phyloP scores from a whole-genome alignment of 257 asterid species.

The Nicotiana attenuata region DNA sequence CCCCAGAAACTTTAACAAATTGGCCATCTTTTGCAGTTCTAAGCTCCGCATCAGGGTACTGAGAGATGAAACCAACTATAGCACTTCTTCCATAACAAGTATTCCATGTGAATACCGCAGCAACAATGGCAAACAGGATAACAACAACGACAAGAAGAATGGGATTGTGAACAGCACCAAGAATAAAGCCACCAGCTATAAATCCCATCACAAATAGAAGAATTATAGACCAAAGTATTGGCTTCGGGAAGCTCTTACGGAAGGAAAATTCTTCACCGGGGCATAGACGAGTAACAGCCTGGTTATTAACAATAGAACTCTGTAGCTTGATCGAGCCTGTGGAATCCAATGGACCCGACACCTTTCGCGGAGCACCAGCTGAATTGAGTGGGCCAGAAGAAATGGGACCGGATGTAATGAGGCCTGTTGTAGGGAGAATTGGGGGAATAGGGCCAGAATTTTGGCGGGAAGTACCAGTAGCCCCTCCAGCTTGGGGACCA shows the following conservation, averaged over 20 bases:
- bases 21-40: constrained; percentile 87
- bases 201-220: constrained; percentile 80
- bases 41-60: constrained; percentile 72
- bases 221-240: constrained; percentile 68
- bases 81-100: constrained; percentile 74
- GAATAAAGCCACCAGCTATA: constrained; percentile 84
- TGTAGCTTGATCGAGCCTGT: constrained; percentile 49
- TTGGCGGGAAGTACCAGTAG: constrained; percentile 54
- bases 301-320: constrained; percentile 51
- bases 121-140: constrained; percentile 41
- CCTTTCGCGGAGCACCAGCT: constrained; percentile 70
- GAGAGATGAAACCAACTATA: constrained; percentile 47
- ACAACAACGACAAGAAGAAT: constrained; percentile 54
- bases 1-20: constrained; percentile 91
- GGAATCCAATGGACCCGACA: constrained; percentile 74
- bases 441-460: constrained; percentile 80
- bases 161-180: constrained; percentile 71
- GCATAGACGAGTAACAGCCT: constrained; percentile 68
- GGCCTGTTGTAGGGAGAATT: constrained; percentile 77
- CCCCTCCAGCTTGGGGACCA: constrained; percentile 87
- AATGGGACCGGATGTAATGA: constrained; percentile 80
- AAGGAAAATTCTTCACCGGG: constrained; percentile 62
- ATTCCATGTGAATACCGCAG: constrained; percentile 62
- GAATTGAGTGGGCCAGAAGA: constrained; percentile 74
- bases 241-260: constrained; percentile 58